A percentile compares a stretch with the other conserved stretches of the same genome.
Conservation (phyloP, 2,329 filamentous ascomycete genomes). For the Paracamarosporium sp. region DNA sequence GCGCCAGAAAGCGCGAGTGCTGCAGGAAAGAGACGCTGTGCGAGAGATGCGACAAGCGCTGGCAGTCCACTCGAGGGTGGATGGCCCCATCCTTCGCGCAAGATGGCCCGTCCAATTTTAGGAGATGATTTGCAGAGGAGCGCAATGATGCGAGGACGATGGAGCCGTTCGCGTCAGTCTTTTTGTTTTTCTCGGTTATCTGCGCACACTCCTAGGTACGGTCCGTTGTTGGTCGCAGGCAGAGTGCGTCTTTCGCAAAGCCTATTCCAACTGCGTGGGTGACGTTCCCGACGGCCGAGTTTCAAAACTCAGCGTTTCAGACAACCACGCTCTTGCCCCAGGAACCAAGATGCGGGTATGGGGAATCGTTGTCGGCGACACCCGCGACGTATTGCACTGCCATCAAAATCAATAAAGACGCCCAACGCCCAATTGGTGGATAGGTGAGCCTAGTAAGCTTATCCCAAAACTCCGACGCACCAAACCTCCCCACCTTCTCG, state of each 20-base stretch:
- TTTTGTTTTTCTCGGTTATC: neutral
- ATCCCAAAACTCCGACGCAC: slow-evolving; percentile 4
- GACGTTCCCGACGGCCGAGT: neutral
- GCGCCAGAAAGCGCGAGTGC: neutral
- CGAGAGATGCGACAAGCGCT: neutral
- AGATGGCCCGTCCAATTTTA: neutral
- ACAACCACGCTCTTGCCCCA: neutral
- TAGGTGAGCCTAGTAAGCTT: slow-evolving; percentile 3
- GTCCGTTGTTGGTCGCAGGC: neutral
- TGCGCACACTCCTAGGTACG: slow-evolving; percentile 1
- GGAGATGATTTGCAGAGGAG: neutral
- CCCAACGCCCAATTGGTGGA: neutral
- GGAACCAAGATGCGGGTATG: neutral
- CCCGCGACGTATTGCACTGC: neutral
- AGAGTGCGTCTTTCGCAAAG: neutral
- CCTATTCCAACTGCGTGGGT: neutral
- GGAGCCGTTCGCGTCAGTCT: neutral
- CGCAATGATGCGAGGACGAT: slow-evolving; percentile 1
- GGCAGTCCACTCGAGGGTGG: neutral
- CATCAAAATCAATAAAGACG: slow-evolving; percentile 8
- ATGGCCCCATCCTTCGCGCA: slow-evolving; percentile 2
- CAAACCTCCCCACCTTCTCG: slow-evolving; percentile 3
- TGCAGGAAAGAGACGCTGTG: neutral
- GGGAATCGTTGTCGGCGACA: neutral
- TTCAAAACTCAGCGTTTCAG: neutral